Evolutionary conservation across 352 stramenopile species (phyloP), one percentile per base, ranked within the genome.

Genomic region (Plasmopara viticola): DNA sequence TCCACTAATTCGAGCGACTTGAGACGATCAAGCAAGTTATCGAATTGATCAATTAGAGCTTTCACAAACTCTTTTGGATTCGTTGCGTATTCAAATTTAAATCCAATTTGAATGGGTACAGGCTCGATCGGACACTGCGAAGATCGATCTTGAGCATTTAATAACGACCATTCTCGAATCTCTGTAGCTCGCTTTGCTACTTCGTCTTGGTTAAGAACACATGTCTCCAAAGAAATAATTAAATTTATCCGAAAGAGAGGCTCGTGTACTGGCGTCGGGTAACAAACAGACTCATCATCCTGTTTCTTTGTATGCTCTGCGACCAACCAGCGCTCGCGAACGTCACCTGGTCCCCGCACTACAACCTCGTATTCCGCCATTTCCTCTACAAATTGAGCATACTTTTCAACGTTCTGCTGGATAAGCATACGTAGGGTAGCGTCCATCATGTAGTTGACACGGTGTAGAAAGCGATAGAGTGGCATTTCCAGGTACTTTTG

Each of bases 1-100:
- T 98, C 94, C 5, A 98, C 85, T 4, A 94, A 68, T 33, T 94
- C 77, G 6, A 98, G 74, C 10, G 88, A 81, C 56, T 93, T 80
- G 13, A 97, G 47, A 4, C 73, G 72, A 41, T 87, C 69, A 9
- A 98, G 56, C 2, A 70, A 80, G 2, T 78, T 66, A 43, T 96
- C 86, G 47, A 98, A 96, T 42, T 90, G 75, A 9, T 68, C 63
- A 10, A 78, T 58, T 0, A 95, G 55, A 4, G 73, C 69, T 12
- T 84, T 65, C 31, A 79, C 71, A 48, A 98, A 96, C 14, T 86
- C 71, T 0, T 63, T 56, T 5, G 70, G 60, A 6, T 58, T 69
- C 1, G 86, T 90, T 8, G 77, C 68, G 51, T 95, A 97, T 47
- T 86, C 74, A 34, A 97, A 95, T 10, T 61, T 58, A 30, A 74